Conservation (phyloP, 495 filamentous ascomycete genomes). For the Trichoderma orchidacearum region DNA sequence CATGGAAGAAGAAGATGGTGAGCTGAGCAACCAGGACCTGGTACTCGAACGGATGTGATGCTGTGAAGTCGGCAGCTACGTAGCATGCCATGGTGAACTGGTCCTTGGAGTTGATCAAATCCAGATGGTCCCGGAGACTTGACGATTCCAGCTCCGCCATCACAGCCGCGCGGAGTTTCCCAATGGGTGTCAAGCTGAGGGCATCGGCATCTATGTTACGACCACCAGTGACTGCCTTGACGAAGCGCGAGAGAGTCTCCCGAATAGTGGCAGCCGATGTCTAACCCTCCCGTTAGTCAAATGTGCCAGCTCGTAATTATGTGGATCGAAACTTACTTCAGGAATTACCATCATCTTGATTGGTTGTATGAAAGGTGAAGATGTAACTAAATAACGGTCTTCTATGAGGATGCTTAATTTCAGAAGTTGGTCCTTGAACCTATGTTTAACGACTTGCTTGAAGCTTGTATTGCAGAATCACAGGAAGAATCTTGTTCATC, state of each 20-base stretch:
- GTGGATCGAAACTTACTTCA: no score
- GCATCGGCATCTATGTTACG: neutral
- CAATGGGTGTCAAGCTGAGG: neutral
- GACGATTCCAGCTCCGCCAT: neutral
- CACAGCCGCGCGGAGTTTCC: neutral
- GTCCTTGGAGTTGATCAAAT: neutral
- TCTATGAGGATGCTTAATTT: no score
- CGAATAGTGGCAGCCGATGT: neutral
- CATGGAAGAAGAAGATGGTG: neutral
- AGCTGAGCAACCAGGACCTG: neutral
- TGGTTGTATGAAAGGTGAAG: no score
- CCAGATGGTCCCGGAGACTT: neutral
- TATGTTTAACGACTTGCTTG: no score
- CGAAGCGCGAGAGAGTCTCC: neutral
- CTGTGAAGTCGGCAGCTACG: neutral
- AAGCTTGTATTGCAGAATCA: no score
- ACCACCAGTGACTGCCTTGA: neutral
- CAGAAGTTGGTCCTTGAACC: no score
- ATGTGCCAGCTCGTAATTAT: no score
- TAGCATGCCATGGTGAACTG: neutral
- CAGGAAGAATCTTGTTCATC: no score
- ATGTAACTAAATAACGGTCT: no score
- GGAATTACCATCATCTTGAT: no score
- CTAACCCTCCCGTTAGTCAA: constrained; percentile 16
- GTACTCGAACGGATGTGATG: neutral